phyloP scores from a whole-genome alignment of 2,329 filamentous ascomycete genomes.

The Hymenoscyphus scutula region DNA sequence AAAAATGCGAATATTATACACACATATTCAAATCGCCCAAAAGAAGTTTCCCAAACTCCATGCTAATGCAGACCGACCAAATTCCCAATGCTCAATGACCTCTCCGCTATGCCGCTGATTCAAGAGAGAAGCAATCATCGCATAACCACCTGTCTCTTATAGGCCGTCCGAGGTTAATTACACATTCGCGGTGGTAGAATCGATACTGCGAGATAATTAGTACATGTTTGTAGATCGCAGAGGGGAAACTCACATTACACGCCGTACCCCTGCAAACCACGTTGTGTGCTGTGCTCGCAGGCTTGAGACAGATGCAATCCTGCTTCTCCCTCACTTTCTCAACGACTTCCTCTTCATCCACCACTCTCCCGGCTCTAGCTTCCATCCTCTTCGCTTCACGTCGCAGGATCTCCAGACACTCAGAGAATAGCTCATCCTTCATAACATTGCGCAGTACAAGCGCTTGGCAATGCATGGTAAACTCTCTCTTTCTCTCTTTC shows the following conservation, averaged over 20 bases:
- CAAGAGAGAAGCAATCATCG: constrained; percentile 20
- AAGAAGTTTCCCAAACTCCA: constrained; percentile 12
- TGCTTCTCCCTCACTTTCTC: constrained; percentile 14
- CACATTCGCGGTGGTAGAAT: constrained; percentile 25
- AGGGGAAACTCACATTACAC: constrained; percentile 18
- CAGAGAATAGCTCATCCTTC: constrained; percentile 13
- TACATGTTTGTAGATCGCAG: neutral
- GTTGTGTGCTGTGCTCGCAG: constrained; percentile 17
- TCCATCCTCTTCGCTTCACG: constrained; percentile 7
- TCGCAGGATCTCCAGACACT: constrained; percentile 20
- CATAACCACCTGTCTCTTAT: constrained; percentile 19
- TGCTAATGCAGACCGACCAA: constrained; percentile 13
- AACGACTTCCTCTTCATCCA: constrained; percentile 4
- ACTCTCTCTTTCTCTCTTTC: constrained; percentile 10
- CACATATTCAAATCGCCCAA: constrained; percentile 9
- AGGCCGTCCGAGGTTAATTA: constrained; percentile 11
- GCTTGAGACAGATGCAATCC: constrained; percentile 26
- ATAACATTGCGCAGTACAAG: constrained; percentile 25
- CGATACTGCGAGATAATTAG: constrained; percentile 21
- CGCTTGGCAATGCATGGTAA: constrained; percentile 12
- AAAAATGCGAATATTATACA: neutral
- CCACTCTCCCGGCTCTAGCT: neutral
- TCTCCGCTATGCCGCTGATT: constrained; percentile 7
- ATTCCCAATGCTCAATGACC: too few relatives aligned
- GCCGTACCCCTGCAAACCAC: constrained; percentile 22